Conservation (phyloP, 768 basidiomycete genomes). For the Collybia mongolica region DNA sequence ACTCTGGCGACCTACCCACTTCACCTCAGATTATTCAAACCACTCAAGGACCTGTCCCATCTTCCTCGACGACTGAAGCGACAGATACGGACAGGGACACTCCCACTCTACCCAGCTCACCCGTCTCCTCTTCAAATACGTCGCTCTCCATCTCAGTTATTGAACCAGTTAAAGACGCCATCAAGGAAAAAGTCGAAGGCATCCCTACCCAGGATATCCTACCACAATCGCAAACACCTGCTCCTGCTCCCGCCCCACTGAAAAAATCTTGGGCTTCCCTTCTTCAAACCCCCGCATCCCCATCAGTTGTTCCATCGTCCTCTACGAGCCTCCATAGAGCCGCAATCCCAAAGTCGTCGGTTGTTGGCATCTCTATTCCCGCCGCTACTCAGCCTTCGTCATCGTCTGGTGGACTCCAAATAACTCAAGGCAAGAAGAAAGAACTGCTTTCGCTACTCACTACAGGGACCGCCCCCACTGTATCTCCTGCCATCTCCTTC, state of each 20-base stretch:
- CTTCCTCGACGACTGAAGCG: slow-evolving; percentile 7
- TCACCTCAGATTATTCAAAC: slow-evolving; percentile 9
- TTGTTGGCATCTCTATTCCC: slow-evolving; percentile 75
- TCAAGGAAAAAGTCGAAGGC: no score
- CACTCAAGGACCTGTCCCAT: neutral
- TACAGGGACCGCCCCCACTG: slow-evolving; percentile 23
- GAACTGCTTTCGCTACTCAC: slow-evolving; percentile 58
- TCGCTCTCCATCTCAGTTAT: slow-evolving; percentile 5
- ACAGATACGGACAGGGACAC: slow-evolving; percentile 10
- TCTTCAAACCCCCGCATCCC: slow-evolving; percentile 43
- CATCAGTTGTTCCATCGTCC: slow-evolving; percentile 32
- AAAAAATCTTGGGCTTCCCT: slow-evolving; percentile 82
- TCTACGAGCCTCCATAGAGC: slow-evolving; percentile 32
- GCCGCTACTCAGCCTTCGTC: slow-evolving; percentile 33
- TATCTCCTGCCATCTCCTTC: slow-evolving; percentile 3
- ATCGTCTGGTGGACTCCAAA: slow-evolving; percentile 18
- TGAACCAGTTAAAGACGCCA: neutral
- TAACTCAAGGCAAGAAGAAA: slow-evolving; percentile 37
- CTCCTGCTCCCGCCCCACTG: slow-evolving; percentile 27
- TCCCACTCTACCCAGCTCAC: slow-evolving; percentile 6
- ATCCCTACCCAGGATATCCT: neutral
- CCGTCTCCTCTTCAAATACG: slow-evolving; percentile 4
- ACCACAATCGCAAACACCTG: slow-evolving; percentile 9
- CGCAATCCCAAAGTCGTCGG: slow-evolving; percentile 64
- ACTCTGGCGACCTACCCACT: slow-evolving; percentile 4